Evolutionary conservation across 2,329 filamentous ascomycete genomes (phyloP).

Genomic region (Ilyonectria robusta): DNA sequence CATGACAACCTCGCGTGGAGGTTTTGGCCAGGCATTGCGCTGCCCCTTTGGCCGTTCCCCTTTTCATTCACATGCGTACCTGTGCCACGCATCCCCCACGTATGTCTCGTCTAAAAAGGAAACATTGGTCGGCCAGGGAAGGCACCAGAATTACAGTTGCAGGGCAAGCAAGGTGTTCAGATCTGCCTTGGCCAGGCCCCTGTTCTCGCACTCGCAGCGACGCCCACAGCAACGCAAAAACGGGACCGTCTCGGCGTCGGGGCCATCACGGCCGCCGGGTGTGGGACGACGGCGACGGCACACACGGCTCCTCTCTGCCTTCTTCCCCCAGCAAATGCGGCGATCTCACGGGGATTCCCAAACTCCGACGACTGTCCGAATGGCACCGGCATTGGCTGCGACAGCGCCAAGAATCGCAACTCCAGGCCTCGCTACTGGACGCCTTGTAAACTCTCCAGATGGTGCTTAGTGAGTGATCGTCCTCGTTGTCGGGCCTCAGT

Average conservation of each 20-base stretch:
- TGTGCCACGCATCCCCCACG: conserved; percentile 8
- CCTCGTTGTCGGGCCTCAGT: not conserved
- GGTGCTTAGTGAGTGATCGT: not conserved
- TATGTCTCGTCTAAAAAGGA: conserved; percentile 13
- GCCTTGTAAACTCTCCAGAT: not conserved
- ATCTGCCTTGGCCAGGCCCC: conserved; percentile 3
- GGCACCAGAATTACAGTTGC: conserved; percentile 25
- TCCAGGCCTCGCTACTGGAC: not conserved
- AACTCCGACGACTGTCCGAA: conserved; percentile 7
- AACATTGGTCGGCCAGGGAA: conserved; percentile 6
- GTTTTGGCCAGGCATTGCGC: conserved; percentile 17
- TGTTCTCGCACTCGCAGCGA: not conserved
- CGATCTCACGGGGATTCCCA: not conserved
- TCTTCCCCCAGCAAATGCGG: not conserved
- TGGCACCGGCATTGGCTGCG: conserved; percentile 8
- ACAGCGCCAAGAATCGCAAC: not conserved
- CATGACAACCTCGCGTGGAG: conserved; percentile 7
- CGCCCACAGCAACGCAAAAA: not conserved
- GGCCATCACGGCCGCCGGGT: not conserved
- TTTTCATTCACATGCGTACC: conserved; percentile 13
- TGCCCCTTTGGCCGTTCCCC: not conserved
- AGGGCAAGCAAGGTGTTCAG: conserved; percentile 13
- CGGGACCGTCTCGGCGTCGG: not conserved
- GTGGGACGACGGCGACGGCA: not conserved
- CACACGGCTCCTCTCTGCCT: not conserved